A percentile compares a stretch with the other conserved stretches of the same genome.
Conservation (phyloP, 495 filamentous ascomycete genomes). For the Amniculicola lignicola region DNA sequence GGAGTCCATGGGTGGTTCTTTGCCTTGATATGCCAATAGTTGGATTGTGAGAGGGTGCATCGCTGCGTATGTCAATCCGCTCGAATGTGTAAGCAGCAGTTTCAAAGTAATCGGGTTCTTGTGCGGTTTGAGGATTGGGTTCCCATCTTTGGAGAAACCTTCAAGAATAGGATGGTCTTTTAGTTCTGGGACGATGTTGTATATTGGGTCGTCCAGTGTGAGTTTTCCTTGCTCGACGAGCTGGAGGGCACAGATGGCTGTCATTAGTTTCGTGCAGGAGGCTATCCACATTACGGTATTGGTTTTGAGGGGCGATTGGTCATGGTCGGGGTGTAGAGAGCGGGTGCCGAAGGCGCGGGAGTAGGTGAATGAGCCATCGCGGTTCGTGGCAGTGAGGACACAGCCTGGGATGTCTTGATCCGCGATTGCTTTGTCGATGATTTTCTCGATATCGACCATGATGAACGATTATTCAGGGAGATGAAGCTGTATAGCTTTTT, state of each 20-base stretch:
- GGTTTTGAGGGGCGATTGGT: slow-evolving; percentile 11
- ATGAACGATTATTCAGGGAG: too few relatives aligned
- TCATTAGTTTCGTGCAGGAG: slow-evolving; percentile 35
- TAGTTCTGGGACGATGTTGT: slow-evolving; percentile 33
- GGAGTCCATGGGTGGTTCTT: not conserved
- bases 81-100: slow-evolving; percentile 10
- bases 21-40: not conserved
- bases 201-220: slow-evolving; percentile 13
- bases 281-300: slow-evolving; percentile 26
- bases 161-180: slow-evolving; percentile 32
- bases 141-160: slow-evolving; percentile 25
- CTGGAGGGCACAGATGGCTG: slow-evolving; percentile 28
- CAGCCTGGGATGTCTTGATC: slow-evolving; percentile 21
- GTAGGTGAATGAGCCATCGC: slow-evolving; percentile 19
- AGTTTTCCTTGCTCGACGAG: slow-evolving; percentile 27
- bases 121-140: slow-evolving; percentile 15
- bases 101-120: slow-evolving; percentile 30
- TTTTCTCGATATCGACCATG: slow-evolving; percentile 17
- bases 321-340: slow-evolving; percentile 1
- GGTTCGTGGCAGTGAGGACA: slow-evolving; percentile 17
- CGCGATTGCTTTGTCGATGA: slow-evolving; percentile 11
- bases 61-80: slow-evolving; percentile 16
- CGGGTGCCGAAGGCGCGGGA: slow-evolving; percentile 16
- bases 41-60: slow-evolving; percentile 3
- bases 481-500: too few relatives aligned